Percentiles rank a stretch among this genome's conserved stretches.
phyloP scores from a whole-genome alignment of 2,329 filamentous ascomycete genomes.

The Elsinoe perseae region DNA sequence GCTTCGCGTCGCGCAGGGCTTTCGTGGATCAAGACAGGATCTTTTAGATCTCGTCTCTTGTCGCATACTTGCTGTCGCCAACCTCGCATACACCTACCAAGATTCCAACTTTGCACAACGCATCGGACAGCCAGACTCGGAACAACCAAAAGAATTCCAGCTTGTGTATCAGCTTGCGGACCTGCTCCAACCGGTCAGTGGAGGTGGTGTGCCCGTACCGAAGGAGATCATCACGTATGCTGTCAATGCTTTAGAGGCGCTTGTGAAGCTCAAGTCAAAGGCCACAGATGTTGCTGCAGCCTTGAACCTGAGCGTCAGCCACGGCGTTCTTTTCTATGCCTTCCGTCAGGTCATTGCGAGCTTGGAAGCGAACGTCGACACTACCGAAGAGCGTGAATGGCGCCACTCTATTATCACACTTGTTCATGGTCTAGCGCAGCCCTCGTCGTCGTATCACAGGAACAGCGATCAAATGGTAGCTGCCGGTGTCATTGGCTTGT shows the following conservation, averaged over 20 bases:
- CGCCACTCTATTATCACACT: constrained; percentile 83
- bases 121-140: constrained; percentile 76
- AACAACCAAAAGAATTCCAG: constrained; percentile 82
- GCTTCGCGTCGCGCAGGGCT: constrained; percentile 72
- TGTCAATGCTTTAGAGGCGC: constrained; percentile 72
- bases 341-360: constrained; percentile 83
- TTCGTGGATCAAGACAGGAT: constrained; percentile 56
- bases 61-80: constrained; percentile 78
- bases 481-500: constrained; percentile 79
- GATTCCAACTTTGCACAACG: constrained; percentile 80
- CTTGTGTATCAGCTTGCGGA: constrained; percentile 88
- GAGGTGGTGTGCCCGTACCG: constrained; percentile 60
- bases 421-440: constrained; percentile 60
- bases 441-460: constrained; percentile 52
- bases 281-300: constrained; percentile 77
- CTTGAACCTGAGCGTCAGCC: constrained; percentile 92
- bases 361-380: constrained; percentile 53
- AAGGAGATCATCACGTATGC: constrained; percentile 74
- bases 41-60: constrained; percentile 70
- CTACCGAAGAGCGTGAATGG: constrained; percentile 74
- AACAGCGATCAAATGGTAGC: constrained; percentile 78
- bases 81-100: constrained; percentile 79
- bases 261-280: constrained; percentile 70
- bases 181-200: constrained; percentile 73
- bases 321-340: constrained; percentile 88